Evolutionary conservation across 306 rosid genomes (phyloP), one percentile per base, ranked within the genome.

Genomic region (Herpetospermum pedunculosum): DNA sequence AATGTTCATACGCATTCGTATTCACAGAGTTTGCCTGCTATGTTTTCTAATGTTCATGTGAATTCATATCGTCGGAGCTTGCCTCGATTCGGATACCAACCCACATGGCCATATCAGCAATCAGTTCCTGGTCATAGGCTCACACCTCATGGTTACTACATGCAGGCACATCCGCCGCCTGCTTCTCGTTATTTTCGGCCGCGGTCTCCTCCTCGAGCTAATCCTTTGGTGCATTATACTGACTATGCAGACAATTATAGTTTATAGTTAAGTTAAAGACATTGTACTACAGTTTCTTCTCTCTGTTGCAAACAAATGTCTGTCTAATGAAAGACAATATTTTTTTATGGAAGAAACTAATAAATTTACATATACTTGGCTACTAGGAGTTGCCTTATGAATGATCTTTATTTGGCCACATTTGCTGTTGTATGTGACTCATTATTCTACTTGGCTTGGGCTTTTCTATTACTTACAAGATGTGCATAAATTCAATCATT

Each of bases 401-500:
- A 19, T 37, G 15, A 63, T 63, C 32, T 19, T 67, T 67, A 67
- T 67, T 41, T 41, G 12, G 21, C 21, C 13, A 40, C 52, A 21
- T n/a, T 67, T 21, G 10, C 52, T 21, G 52, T 40, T 67, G 21
- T 67, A 34, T 62, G 43, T n/a, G 16, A 38, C 26, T 65, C 34
- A 65, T 65, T 37, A 40, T 38, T 65, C 50, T 65, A 38, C 19
- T 21, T 23, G 53, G 50, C 19, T 40, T 40, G 34, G 7, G 52
- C 28, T 21, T 40, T 21, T 15, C 43, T 9, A 65, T 21, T 65
- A 40, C 16, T 40, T 21, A 65, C 72, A 65, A 65, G 5, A 41
- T 38, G 15, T 23, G 21, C 73, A 72, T 37, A 32, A 29, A 62
- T 69, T 81, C 77, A 74, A n/a, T 37, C 76, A 70, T 58, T 50